These are phyloP conservation scores for Babesia ovata DNA, from an alignment of 169 alveolate genomes.

Conservation along the genomic window DNA sequence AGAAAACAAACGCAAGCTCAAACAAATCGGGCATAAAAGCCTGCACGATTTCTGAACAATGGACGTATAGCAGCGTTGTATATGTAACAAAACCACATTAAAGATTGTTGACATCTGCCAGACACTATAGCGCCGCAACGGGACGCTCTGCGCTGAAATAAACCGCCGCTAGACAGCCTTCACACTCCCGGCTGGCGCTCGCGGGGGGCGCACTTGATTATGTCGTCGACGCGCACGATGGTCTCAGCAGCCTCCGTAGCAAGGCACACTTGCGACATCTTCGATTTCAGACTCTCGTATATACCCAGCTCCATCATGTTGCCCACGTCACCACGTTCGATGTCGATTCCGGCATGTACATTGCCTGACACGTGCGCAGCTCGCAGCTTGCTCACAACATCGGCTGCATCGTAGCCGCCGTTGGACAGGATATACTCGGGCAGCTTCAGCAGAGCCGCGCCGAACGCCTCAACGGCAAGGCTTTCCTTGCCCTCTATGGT, in stretches of 20 bases:
- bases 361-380: constrained; percentile 93
- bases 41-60: constrained; percentile 40
- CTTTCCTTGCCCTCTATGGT: constrained; percentile 94
- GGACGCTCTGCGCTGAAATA: background rate
- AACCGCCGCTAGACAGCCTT: background rate
- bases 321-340: constrained; percentile 90
- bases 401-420: constrained; percentile 98
- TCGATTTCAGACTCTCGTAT: constrained; percentile 95
- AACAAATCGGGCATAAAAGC: constrained; percentile 59
- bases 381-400: constrained; percentile 93
- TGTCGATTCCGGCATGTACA: constrained; percentile 90
- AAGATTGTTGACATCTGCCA: background rate
- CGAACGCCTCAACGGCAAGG: constrained; percentile 97
- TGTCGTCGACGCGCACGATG: constrained; percentile 97
- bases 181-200: constrained; percentile 79
- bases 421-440: constrained; percentile 98
- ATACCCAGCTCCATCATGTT: constrained; percentile 94
- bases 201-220: constrained; percentile 98
- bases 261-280: constrained; percentile 93
- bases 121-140: background rate
- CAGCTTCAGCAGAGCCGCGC: constrained; percentile 94
- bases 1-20: constrained; percentile 46
- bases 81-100: background rate
- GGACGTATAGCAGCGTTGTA: background rate
- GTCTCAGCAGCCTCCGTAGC: constrained; percentile 99